Percentiles rank a stretch among this genome's conserved stretches.
These are phyloP conservation scores for Cyberlindnera xylosilytica DNA, from an alignment of 805 yeast genomes.

Conservation along the genomic window DNA sequence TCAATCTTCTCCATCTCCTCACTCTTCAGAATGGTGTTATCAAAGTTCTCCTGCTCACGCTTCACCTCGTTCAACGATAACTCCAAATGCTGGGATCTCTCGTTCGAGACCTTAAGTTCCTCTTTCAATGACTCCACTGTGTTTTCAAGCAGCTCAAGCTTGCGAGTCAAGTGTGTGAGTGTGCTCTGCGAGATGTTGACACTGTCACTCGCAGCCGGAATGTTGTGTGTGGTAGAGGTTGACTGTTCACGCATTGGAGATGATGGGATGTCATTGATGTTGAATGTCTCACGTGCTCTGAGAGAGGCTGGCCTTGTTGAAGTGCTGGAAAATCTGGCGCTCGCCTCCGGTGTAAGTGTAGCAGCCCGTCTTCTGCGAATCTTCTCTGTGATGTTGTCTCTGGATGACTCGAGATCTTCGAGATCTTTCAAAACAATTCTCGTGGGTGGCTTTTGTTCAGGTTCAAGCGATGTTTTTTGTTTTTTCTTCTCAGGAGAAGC, in stretches of 20 bases:
- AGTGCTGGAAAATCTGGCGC: too few relatives aligned
- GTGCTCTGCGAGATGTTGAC: slow-evolving; percentile 10
- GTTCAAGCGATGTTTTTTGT: neutral
- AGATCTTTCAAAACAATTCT: slow-evolving; percentile 13
- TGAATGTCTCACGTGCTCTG: slow-evolving; percentile 1
- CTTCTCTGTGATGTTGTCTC: slow-evolving; percentile 9
- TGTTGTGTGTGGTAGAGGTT: neutral
- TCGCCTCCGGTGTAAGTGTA: neutral
- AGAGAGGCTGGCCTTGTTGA: neutral
- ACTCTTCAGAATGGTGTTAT: slow-evolving; percentile 15
- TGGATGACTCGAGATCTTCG: slow-evolving; percentile 10
- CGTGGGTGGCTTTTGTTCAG: neutral
- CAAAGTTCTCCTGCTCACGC: slow-evolving; percentile 9
- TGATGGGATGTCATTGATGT: slow-evolving; percentile 19
- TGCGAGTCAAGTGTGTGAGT: slow-evolving; percentile 13
- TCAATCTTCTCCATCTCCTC: slow-evolving; percentile 16
- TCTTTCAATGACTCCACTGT: slow-evolving; percentile 20
- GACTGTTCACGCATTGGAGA: slow-evolving; percentile 20
- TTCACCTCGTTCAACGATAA: slow-evolving; percentile 13
- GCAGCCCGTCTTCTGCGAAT: slow-evolving; percentile 10
- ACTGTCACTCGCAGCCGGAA: neutral
- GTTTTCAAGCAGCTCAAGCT: slow-evolving; percentile 18
- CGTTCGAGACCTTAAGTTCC: slow-evolving; percentile 20
- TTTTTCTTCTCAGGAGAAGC: slow-evolving; percentile 15
- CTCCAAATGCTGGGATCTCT: slow-evolving; percentile 20